Base-by-base conservation (phyloP, 768 basidiomycete species). In the Pisolithus microcarpus region DNA sequence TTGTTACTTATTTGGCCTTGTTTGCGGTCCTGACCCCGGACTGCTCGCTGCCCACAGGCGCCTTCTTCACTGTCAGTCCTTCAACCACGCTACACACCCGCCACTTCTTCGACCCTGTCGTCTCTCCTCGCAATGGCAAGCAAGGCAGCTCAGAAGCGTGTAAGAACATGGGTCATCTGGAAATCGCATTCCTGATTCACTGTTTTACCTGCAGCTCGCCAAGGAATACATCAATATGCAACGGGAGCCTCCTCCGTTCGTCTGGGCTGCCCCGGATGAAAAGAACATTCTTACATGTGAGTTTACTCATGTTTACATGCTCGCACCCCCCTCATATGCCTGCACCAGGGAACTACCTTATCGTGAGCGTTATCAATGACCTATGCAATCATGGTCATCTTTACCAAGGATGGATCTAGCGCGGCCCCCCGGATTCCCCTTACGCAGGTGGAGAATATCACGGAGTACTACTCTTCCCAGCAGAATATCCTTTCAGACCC, bases 401-500 rank as follows among this genome's bases (percentile, higher is more conserved):
- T 56, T 45, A 30, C 51, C 53, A 47, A 58, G 57, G 49, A 26
- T 45, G 15, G 49, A 24, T 45, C 9, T 59, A 95, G 88, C 86
- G 91, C 44, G 96, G 96, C 2, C 96, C 96, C 18, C 85, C 93
- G 39, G 94, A 96, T 66, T 87, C 90, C 37, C 87, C 93, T 5
- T 99, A 83, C 60, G 76, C 77, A 26, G 92, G 87, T 23, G 95
- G 95, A 61, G 95, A 99, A 67, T 97, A 92, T 65, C 90, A 95
- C 56, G 95, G 94, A 1, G 78, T 91, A 18, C 82, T 98, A 49
- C 72, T 91, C 37, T 98, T 98, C 63, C 93, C 94, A 3, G 72
- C 88, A 11, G 94, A 97, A 70, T 98, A 97, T 66, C 91, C 90
- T 3, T 95, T 96, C 75, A 95, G 92, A 67, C 93, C 93, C 0